phyloP scores from a whole-genome alignment of 1,284 basidiomycete species.

The Ceratobasidium sp. region DNA sequence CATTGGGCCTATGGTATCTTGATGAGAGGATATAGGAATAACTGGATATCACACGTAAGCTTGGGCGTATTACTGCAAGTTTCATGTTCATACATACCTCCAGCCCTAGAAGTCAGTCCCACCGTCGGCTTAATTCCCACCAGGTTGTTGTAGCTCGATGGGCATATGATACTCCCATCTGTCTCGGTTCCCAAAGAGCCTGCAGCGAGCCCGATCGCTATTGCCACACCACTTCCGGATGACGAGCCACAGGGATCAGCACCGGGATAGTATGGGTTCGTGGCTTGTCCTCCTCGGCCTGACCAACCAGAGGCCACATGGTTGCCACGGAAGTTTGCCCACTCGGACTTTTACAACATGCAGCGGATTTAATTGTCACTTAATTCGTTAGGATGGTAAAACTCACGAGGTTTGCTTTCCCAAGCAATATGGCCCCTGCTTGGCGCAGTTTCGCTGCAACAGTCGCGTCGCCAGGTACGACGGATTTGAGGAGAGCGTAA shows the following conservation, averaged over 20 bases:
- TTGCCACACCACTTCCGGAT: conserved; percentile 66
- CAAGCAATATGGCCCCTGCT: conserved; percentile 66
- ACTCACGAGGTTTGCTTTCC: conserved; percentile 62
- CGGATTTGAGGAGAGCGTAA: conserved; percentile 61
- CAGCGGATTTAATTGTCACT: no score
- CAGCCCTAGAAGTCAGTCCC: conserved; percentile 66
- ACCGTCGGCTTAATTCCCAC: conserved; percentile 68
- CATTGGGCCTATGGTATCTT: conserved; percentile 70
- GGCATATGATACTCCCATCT: conserved; percentile 62
- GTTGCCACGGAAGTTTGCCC: conserved; percentile 63
- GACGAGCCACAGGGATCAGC: conserved; percentile 71
- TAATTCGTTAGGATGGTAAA: no score
- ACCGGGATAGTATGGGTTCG: conserved; percentile 64
- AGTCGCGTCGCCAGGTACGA: conserved; percentile 67
- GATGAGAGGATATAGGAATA: conserved; percentile 65
- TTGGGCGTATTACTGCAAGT: conserved; percentile 6
- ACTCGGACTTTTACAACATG: conserved; percentile 60
- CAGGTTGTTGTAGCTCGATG: conserved; percentile 57
- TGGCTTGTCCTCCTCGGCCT: conserved; percentile 67
- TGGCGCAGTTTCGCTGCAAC: conserved; percentile 64
- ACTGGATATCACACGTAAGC: conserved; percentile 51
- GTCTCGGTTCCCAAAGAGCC: conserved; percentile 44
- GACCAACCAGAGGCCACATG: conserved; percentile 65
- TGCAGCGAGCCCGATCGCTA: conserved; percentile 63
- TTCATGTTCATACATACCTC: conserved; percentile 53